Evolutionary conservation across 2,329 filamentous ascomycete genomes (phyloP).

Genomic region (Cladosporium sp.): DNA sequence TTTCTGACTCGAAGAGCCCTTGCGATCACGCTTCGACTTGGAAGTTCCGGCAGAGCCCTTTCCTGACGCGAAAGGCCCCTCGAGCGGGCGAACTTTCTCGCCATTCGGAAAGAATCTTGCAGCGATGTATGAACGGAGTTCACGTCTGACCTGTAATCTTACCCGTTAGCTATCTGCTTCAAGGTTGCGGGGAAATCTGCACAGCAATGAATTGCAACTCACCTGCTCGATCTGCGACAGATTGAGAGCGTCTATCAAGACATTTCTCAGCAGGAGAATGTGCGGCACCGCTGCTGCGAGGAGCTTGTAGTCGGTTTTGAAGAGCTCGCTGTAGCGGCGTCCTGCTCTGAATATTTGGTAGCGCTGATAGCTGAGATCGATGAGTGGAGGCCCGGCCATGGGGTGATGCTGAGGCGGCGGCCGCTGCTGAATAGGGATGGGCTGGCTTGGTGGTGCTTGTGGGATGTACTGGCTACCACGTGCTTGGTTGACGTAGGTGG

Average conservation of each 20-base stretch:
- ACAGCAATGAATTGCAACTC: too few relatives aligned
- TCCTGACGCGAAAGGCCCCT: neutral
- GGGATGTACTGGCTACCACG: too few relatives aligned
- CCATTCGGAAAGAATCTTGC: neutral
- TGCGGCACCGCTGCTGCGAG: slow-evolving; percentile 1
- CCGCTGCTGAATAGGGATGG: too few relatives aligned
- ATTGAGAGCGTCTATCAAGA: neutral
- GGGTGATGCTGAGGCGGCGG: too few relatives aligned
- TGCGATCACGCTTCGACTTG: too few relatives aligned
- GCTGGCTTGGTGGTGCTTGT: too few relatives aligned
- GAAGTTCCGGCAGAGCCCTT: neutral
- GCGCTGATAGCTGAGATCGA: neutral
- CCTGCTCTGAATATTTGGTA: neutral
- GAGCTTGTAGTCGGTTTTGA: neutral
- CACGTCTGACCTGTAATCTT: neutral
- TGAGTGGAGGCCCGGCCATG: neutral
- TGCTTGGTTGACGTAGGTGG: too few relatives aligned
- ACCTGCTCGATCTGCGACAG: neutral
- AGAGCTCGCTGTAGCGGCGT: neutral
- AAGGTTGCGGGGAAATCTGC: too few relatives aligned
- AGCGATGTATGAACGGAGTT: neutral
- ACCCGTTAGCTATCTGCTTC: too few relatives aligned
- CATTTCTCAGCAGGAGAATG: neutral
- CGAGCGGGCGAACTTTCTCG: neutral
- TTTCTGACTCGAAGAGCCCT: too few relatives aligned